These are phyloP conservation scores for Xylariaceae sp. DNA, from an alignment of 2,329 filamentous ascomycete genomes.

Conservation along the genomic window DNA sequence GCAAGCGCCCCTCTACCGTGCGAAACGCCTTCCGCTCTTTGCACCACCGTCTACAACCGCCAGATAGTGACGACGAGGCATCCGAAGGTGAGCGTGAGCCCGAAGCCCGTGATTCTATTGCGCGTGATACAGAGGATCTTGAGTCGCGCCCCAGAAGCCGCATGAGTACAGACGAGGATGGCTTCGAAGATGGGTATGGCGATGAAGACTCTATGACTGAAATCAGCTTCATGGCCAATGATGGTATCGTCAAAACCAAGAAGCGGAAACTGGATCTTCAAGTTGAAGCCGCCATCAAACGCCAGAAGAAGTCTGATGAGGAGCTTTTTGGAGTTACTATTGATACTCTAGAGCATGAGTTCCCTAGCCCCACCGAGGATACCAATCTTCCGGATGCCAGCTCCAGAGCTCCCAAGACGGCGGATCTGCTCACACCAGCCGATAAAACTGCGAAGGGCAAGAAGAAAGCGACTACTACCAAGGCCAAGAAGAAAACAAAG, in stretches of 20 bases:
- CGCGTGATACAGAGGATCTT: constrained; percentile 75
- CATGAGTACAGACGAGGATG: constrained; percentile 57
- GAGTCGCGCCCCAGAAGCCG: constrained; percentile 79
- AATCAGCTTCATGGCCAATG: constrained; percentile 61
- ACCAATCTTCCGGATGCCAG: constrained; percentile 44
- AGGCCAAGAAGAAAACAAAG: constrained; percentile 52
- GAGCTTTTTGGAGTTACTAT: constrained; percentile 66
- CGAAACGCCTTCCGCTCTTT: constrained; percentile 68
- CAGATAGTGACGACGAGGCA: constrained; percentile 78
- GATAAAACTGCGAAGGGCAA: constrained; percentile 43
- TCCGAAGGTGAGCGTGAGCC: constrained; percentile 68
- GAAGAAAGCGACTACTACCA: constrained; percentile 47
- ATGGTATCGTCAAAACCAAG: constrained; percentile 47
- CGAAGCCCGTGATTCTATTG: constrained; percentile 45
- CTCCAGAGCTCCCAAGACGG: constrained; percentile 42
- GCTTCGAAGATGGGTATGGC: constrained; percentile 45
- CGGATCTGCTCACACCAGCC: constrained; percentile 41
- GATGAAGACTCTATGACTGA: constrained; percentile 68
- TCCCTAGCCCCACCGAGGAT: constrained; percentile 46
- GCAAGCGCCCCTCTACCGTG: constrained; percentile 53
- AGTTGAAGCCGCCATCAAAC: constrained; percentile 66
- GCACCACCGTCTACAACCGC: constrained; percentile 70
- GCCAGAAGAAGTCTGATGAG: constrained; percentile 74
- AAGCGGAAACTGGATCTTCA: constrained; percentile 73
- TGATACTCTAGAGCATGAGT: constrained; percentile 47